Percentiles rank a stretch among this genome's conserved stretches.
Evolutionary conservation across 129 eudicot species (phyloP).

Genomic region (carrot (Daucus carota)): DH1_v3.0 NC_030386.2:24450001-24450500

Average conservation of each 20-base stretch:
- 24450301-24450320: background rate
- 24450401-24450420: background rate
- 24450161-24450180: background rate
- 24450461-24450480: too few relatives aligned
- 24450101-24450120: constrained; percentile 7
- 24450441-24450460: too few relatives aligned
- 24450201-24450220: background rate
- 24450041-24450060: constrained; percentile 4
- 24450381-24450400: background rate
- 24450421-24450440: too few relatives aligned
- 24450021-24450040: constrained; percentile 14
- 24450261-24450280: background rate
- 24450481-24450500: too few relatives aligned
- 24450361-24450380: background rate
- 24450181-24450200: background rate
- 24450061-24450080: constrained; percentile 9
- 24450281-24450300: background rate
- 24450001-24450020: constrained; percentile 1
- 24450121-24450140: background rate
- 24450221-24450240: background rate
- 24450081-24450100: background rate
- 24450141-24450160: background rate
- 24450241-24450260: background rate
- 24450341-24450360: background rate
- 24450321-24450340: background rate